Percentiles rank a stretch among this genome's conserved stretches.
Evolutionary conservation across 441 rosid genomes (phyloP).

Genomic region (Biscutella laevigata): DNA sequence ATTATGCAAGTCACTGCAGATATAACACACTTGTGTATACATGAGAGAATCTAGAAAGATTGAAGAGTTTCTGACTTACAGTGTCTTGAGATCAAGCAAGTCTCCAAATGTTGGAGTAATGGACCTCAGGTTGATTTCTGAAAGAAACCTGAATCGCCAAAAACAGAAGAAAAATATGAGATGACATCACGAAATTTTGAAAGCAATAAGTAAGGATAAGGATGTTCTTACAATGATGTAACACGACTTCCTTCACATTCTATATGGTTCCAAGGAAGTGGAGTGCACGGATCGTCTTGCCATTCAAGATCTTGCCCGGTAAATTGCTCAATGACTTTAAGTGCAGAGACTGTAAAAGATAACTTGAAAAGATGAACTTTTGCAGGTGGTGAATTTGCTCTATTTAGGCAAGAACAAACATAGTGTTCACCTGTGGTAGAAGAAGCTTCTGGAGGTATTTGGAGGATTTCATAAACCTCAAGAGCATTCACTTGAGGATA

Average conservation of each 20-base stretch:
- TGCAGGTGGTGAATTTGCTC: slow-evolving; percentile 8
- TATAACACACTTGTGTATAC: background rate
- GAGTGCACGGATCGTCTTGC: slow-evolving; percentile 94
- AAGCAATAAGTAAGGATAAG: background rate
- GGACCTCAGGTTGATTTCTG: slow-evolving; percentile 65
- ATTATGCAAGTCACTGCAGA: slow-evolving; percentile 75
- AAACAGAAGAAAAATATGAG: slow-evolving; percentile 7
- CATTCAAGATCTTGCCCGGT: slow-evolving; percentile 71
- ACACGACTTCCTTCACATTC: slow-evolving; percentile 70
- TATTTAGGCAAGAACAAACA: background rate
- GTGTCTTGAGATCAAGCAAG: slow-evolving; percentile 67
- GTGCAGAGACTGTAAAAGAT: slow-evolving; percentile 67
- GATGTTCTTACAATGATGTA: slow-evolving; percentile 54
- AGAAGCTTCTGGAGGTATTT: slow-evolving; percentile 63
- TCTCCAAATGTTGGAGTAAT: slow-evolving; percentile 89
- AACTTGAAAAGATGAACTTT: slow-evolving; percentile 8
- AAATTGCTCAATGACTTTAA: slow-evolving; percentile 73
- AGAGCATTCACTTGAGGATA: slow-evolving; percentile 67
- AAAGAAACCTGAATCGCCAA: slow-evolving; percentile 44
- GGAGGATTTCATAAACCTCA: slow-evolving; percentile 58
- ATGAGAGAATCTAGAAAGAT: background rate
- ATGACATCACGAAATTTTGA: background rate
- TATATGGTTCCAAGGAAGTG: slow-evolving; percentile 57
- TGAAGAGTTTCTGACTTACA: slow-evolving; percentile 37
- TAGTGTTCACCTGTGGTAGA: slow-evolving; percentile 72